Base-by-base conservation (phyloP, 2,329 filamentous ascomycete species). In the Aureobasidium sp. region DNA sequence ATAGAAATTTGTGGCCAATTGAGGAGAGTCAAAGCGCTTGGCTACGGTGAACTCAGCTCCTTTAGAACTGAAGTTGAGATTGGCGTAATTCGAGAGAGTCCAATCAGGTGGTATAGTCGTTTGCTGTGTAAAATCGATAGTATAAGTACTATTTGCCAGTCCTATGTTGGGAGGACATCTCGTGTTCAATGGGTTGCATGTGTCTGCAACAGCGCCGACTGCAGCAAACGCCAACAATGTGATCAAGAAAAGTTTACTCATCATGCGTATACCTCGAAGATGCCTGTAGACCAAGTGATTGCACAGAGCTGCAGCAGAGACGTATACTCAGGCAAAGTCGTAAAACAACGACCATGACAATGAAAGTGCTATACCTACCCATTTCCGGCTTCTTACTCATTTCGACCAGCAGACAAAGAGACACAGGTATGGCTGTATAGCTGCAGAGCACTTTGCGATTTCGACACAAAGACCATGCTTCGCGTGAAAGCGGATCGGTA, bases 11-110 rank as follows among this genome's bases (percentile, higher is more conserved):
- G 71, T 72, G 62, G 67, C 68, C 57, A 80, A 72, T 47, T 76
- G 76, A 29, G 81, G 81, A 2, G 81, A 78, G 63, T 82, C 75
- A 14, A 74, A 75, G 36, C 74, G 73, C 64, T 77, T 78, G 49
- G 69, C 71, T 65, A 83, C 78, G 42, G 71, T 76, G 69, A 83
- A 82, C n/a, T 77, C 73, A 48, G 78, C 79, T 29, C 80, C 81
- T 25, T 76, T 71, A 9, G 71, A 53, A 36, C 63, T 68, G 63
- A 77, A 77, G 55, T 75, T 79, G 55, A 81, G 77, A 62, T 72
- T 64, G 16, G 64, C 65, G 29, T 64, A 67, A 58, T 68, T 65
- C 25, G 65, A 65, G 16, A 68, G 51, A 1, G 63, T 67, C 66
- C 66, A 68, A n/a, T 66, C 62, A 10, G 59, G 21, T 10, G 66